These are phyloP conservation scores for Sphagnum tenellum DNA, from an alignment of 225 moss, liverwort and hornwort species.

Conservation along the genomic window DNA sequence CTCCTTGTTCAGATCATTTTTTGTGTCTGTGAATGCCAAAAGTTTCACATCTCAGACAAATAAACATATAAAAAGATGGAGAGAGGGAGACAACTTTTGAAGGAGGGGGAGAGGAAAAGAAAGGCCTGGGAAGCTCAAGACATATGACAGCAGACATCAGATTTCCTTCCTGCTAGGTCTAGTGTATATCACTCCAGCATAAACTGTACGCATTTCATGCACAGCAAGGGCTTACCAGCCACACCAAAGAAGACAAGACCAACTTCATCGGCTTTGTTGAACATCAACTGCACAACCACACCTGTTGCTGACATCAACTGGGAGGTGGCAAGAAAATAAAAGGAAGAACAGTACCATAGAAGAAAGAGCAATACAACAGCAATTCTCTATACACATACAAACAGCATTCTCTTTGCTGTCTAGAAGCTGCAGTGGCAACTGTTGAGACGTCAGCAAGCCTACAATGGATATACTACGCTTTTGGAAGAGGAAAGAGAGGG, in stretches of 20 bases:
- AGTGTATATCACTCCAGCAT: not conserved
- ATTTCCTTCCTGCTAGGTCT: too few species aligned
- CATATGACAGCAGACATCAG: not conserved
- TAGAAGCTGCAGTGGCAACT: not conserved
- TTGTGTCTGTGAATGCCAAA: constrained; percentile 48
- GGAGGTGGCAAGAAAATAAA: not conserved
- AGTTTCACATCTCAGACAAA: constrained; percentile 1
- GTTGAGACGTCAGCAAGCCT: too few species aligned
- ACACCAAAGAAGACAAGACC: constrained; percentile 78
- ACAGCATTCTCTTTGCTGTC: not conserved
- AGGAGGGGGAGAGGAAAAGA: not conserved
- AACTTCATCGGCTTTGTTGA: constrained; percentile 69
- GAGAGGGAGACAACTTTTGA: not conserved
- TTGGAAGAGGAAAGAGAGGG: not conserved
- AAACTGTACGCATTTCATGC: too few species aligned
- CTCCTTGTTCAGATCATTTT: constrained; percentile 63
- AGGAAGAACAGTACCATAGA: not conserved
- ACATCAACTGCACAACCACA: constrained; percentile 52
- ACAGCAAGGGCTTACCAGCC: constrained; percentile 31
- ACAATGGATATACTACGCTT: not conserved
- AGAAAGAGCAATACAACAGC: not conserved
- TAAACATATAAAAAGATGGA: not conserved
- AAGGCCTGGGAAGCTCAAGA: constrained; percentile 4
- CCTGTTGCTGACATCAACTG: not conserved
- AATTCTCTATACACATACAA: not conserved